A percentile compares a stretch with the other conserved stretches of the same genome.
phyloP scores from a whole-genome alignment of 1,139 yeast species.

The Candida tropicalis region DNA sequence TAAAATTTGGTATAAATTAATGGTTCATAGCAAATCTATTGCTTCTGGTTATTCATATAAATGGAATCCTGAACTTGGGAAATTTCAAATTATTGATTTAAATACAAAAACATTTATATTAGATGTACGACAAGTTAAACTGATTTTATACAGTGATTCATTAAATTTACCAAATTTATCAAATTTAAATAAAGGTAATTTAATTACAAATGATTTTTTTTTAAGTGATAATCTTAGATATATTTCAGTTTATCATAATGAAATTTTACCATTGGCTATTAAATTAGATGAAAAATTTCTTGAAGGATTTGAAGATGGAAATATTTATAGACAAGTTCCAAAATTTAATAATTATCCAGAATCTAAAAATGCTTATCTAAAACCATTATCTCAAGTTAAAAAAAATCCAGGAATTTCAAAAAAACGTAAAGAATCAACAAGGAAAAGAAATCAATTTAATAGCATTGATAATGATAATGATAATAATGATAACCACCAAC shows the following conservation, averaged over 20 bases:
- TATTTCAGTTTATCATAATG: constrained; percentile 45
- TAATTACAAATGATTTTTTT: constrained; percentile 42
- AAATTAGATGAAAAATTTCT: constrained; percentile 31
- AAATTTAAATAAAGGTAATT: constrained; percentile 36
- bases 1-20: constrained; percentile 38
- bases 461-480: background rate
- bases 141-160: constrained; percentile 35
- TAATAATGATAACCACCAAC: background rate
- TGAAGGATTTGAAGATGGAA: constrained; percentile 30
- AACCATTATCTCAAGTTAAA: constrained; percentile 30
- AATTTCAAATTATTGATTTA: constrained; percentile 36
- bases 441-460: constrained; percentile 1
- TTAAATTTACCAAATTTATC: constrained; percentile 34
- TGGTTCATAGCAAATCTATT: constrained; percentile 30
- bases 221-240: constrained; percentile 38
- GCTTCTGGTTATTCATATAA: constrained; percentile 31
- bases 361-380: constrained; percentile 31
- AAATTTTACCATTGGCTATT: constrained; percentile 36
- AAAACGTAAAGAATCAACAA: background rate
- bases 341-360: constrained; percentile 35
- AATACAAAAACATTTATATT: constrained; percentile 27
- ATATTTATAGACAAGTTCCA: constrained; percentile 35
- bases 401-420: constrained; percentile 2
- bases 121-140: constrained; percentile 37
- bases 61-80: constrained; percentile 43